Evolutionary conservation across 192 early-diverging fungal species (phyloP), one percentile per base, ranked within the genome.

Genomic region (Coemansia sp.): DNA sequence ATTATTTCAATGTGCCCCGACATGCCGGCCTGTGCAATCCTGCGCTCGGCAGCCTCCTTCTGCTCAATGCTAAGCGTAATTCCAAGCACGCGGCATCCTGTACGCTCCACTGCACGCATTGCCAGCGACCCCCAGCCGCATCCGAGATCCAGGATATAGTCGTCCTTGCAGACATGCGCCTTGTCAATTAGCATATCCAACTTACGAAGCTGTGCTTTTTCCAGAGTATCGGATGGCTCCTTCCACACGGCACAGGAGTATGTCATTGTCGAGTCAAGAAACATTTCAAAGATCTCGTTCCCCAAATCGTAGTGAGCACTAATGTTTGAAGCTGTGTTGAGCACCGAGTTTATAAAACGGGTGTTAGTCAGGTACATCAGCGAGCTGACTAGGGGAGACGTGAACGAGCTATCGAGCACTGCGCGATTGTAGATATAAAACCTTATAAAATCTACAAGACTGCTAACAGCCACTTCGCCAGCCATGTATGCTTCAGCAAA

Each of bases 401-500:
- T 77, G 5, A 84, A 68, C 5, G 86, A 60, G 22, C 73, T 61
- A 54, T 85, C 74, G 18, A 89, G 83, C 9, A 74, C 63, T 0
- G 81, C 58, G 57, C 77, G 54, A 52, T 87, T 77, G 26, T 88
- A 84, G 73, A 90, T 92, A 41, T 77, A 72, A 46, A 86, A 80
- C 39, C 89, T 78, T 60, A 90, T 66, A 54, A 92, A 78, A 15
- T 62, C 77, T 5, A 85, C 78, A 9, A 92, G 75, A 56, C 85
- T 73, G 66, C 80, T 85, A 18, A 85, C 80, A 5, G 80, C 62
- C 21, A 92, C 78, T 26, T 92, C 89, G 8, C 79, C 85, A 26
- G 81, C 68, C 87, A 92, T 92, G 79, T 88, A 92, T 6, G 87
- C 87, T 65, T 92, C 90, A 16, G 87, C 88, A 68, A 90, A 88